Percentiles rank a stretch among this genome's conserved stretches.
phyloP scores from a whole-genome alignment of 1,284 basidiomycete genomes.

The Cystobasidium sp. region DNA sequence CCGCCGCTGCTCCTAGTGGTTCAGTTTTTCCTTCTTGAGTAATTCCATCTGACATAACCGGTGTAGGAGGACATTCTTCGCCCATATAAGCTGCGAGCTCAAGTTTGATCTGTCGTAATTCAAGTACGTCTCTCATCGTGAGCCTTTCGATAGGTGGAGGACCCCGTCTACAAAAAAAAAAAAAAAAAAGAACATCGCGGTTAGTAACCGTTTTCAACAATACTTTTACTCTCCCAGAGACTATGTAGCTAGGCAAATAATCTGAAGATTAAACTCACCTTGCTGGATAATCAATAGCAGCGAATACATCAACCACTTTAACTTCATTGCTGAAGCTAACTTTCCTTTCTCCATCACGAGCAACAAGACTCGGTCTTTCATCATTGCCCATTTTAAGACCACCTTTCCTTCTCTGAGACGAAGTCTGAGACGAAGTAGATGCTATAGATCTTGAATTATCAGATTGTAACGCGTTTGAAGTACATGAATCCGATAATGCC shows the following conservation, averaged over 20 bases:
- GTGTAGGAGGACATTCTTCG: not conserved
- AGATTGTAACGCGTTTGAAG: not conserved
- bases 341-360: not conserved
- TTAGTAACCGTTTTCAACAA: not conserved
- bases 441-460: not conserved
- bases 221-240: not conserved
- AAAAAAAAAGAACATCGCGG: not conserved
- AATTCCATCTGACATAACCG: too few relatives aligned
- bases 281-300: constrained; percentile 41
- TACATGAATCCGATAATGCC: constrained; percentile 16
- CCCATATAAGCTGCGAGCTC: constrained; percentile 35
- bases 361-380: not conserved
- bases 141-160: constrained; percentile 41
- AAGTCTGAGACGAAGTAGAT: too few relatives aligned
- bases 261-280: constrained; percentile 17
- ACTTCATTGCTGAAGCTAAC: constrained; percentile 28
- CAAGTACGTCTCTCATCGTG: constrained; percentile 41
- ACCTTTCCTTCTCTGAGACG: not conserved
- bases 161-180: constrained; percentile 22
- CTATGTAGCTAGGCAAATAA: not conserved
- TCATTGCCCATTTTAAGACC: not conserved
- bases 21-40: not conserved
- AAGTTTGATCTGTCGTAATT: constrained; percentile 38
- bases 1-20: not conserved
- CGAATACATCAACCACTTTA: constrained; percentile 43